phyloP scores from a whole-genome alignment of 257 asterid genomes.

The Galeopsis tetrahit region DNA sequence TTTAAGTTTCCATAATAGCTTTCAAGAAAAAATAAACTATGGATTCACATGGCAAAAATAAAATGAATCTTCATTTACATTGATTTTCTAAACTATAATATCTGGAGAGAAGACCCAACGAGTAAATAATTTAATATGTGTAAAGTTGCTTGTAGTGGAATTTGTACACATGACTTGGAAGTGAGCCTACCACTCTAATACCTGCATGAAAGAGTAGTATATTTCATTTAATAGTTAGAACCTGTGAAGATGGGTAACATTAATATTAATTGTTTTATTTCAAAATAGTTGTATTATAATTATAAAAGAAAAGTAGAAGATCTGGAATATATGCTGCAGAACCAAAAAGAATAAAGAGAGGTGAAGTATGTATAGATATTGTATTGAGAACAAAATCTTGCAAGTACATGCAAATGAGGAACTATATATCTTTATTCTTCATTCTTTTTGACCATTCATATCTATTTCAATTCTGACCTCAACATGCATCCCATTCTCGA shows the following conservation, averaged over 20 bases:
- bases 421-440: slow-evolving; percentile 34
- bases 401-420: slow-evolving; percentile 44
- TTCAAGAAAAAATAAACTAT: neutral
- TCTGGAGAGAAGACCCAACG: no score
- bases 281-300: neutral
- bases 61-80: no score
- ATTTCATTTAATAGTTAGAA: no score
- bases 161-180: no score
- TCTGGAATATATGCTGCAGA: neutral
- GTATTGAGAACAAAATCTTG: slow-evolving; percentile 39
- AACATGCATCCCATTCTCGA: slow-evolving; percentile 21
- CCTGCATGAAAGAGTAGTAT: no score
- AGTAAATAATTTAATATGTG: no score
- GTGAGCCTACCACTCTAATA: no score
- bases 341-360: slow-evolving; percentile 27
- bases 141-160: no score
- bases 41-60: neutral
- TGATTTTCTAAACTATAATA: no score
- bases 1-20: neutral
- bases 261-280: no score
- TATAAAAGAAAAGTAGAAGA: no score
- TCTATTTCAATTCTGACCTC: neutral
- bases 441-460: slow-evolving; percentile 45
- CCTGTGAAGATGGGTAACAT: no score
- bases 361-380: slow-evolving; percentile 23